Evolutionary conservation across 202 grass and related monocot species (phyloP).

Genomic region (Panicum hallii): DNA sequence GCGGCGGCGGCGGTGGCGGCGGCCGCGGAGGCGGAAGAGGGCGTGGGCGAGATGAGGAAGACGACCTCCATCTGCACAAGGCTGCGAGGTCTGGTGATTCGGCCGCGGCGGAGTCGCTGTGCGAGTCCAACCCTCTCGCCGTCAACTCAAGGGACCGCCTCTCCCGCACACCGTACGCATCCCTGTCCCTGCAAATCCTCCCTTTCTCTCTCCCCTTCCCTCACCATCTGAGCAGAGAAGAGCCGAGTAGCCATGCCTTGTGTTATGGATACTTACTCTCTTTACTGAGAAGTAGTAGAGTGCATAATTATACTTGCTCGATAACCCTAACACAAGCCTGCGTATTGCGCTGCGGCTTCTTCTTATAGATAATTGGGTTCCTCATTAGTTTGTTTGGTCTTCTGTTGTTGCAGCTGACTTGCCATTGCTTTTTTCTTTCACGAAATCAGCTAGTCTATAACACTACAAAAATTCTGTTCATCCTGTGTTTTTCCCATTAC

Average conservation of each 20-base stretch:
- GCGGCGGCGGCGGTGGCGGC: background rate
- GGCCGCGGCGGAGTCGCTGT: constrained; percentile 58
- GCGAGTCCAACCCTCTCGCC: constrained; percentile 74
- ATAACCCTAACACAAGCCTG: background rate
- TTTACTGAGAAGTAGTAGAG: background rate
- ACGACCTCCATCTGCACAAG: constrained; percentile 64
- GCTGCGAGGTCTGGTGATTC: constrained; percentile 77
- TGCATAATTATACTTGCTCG: background rate
- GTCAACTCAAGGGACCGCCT: constrained; percentile 89
- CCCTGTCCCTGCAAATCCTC: background rate
- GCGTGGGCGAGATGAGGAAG: constrained; percentile 39
- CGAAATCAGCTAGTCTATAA: background rate
- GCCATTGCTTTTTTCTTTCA: background rate
- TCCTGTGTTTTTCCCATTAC: background rate
- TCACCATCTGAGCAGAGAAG: background rate
- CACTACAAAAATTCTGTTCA: background rate
- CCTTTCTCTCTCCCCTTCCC: background rate
- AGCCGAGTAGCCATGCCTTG: background rate
- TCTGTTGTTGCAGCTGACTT: background rate
- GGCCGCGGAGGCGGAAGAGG: constrained; percentile 47
- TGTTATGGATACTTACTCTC: background rate
- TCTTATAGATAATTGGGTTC: background rate
- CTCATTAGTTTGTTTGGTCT: background rate
- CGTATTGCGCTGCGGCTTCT: background rate
- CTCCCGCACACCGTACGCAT: constrained; percentile 77